Percentiles rank a stretch among this genome's conserved stretches.
These are phyloP conservation scores for Bauhinia variegata DNA, from an alignment of 306 rosid species.

Conservation along the genomic window DNA sequence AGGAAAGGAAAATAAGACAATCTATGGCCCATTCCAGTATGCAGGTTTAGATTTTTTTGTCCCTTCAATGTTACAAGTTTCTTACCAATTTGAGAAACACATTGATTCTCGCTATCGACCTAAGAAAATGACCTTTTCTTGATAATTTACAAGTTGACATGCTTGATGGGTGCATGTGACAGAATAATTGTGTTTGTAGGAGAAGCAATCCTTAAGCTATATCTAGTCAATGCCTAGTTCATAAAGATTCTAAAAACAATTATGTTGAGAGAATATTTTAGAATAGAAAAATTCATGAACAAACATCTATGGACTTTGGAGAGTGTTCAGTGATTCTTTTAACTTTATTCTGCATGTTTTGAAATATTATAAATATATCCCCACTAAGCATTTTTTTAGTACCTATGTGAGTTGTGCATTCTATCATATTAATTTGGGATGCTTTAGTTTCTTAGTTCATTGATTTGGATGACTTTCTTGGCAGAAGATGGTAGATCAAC, in stretches of 20 bases:
- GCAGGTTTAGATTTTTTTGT: conserved; percentile 48
- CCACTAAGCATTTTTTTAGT: not conserved
- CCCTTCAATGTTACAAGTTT: conserved; percentile 21
- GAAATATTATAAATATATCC: not conserved
- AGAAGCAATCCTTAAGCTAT: conserved; percentile 36
- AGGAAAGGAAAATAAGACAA: conserved; percentile 66
- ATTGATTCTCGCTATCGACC: conserved; percentile 9
- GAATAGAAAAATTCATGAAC: conserved; percentile 23
- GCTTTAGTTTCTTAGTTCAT: conserved; percentile 9
- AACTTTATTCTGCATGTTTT: conserved; percentile 43
- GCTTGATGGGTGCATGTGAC: conserved; percentile 47
- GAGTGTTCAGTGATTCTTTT: conserved; percentile 30
- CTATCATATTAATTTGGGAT: conserved; percentile 22
- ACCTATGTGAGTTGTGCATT: conserved; percentile 7
- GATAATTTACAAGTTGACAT: conserved; percentile 17
- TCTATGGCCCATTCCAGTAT: conserved; percentile 40
- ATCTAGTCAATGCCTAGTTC: conserved; percentile 34
- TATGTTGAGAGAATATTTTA: conserved; percentile 33
- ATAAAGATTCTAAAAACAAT: conserved; percentile 34
- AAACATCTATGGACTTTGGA: conserved; percentile 29
- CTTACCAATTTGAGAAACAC: conserved; percentile 22
- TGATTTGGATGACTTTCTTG: conserved; percentile 13
- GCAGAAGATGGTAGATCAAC: conserved; percentile 56
- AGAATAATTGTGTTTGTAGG: conserved; percentile 34
- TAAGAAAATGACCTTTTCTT: not conserved